These are phyloP conservation scores for Ceratobasidium sp. DNA, from an alignment of 1,284 basidiomycete species.

Conservation along the genomic window DNA sequence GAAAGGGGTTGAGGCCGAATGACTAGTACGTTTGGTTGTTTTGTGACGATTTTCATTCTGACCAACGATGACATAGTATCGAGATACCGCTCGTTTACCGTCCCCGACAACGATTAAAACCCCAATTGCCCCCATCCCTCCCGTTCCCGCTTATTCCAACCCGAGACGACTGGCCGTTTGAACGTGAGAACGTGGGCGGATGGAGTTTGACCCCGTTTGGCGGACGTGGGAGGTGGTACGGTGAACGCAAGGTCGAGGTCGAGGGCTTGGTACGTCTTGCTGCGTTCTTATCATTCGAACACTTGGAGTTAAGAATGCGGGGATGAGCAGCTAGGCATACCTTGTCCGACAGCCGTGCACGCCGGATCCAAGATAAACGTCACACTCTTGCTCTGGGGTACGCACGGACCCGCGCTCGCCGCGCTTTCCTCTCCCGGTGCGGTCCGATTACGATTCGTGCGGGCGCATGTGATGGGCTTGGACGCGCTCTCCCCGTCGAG, in stretches of 20 bases:
- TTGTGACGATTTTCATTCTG: not conserved
- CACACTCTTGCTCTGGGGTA: slow-evolving; percentile 3
- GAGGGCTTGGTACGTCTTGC: slow-evolving; percentile 12
- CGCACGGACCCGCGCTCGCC: not conserved
- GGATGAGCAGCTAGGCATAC: not conserved
- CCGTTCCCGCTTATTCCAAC: slow-evolving; percentile 31
- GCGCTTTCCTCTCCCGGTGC: not conserved
- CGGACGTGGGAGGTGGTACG: slow-evolving; percentile 18
- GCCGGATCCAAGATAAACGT: slow-evolving; percentile 2
- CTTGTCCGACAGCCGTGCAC: not conserved
- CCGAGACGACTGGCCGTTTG: slow-evolving; percentile 30
- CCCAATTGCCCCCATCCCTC: not conserved
- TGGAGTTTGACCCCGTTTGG: slow-evolving; percentile 28
- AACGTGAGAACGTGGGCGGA: slow-evolving; percentile 3
- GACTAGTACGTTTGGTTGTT: slow-evolving; percentile 22
- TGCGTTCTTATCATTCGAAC: not conserved
- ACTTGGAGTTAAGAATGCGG: not conserved
- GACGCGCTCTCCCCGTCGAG: slow-evolving; percentile 27
- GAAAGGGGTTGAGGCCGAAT: slow-evolving; percentile 13
- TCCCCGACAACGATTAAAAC: slow-evolving; percentile 14
- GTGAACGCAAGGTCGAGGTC: not conserved
- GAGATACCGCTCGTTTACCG: slow-evolving; percentile 18
- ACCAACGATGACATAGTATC: not conserved
- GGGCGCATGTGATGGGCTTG: slow-evolving; percentile 14
- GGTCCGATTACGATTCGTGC: not conserved